Base-by-base conservation (phyloP, 768 basidiomycete genomes). In the Pulveroboletus frians region DNA sequence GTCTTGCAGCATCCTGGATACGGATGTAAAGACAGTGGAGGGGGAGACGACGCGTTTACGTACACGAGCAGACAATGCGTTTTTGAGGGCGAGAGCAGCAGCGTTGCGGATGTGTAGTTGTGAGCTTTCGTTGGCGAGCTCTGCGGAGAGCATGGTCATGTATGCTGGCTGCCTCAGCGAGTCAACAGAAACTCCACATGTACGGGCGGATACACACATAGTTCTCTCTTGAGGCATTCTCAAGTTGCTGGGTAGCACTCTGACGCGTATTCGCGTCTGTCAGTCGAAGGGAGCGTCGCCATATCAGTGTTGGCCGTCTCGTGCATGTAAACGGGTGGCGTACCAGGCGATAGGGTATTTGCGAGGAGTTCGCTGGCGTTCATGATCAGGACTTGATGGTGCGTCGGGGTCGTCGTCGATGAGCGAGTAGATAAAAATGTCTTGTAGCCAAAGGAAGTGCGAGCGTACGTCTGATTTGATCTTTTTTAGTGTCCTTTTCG, bases 11-110 rank as follows among this genome's bases (percentile, higher is more conserved):
- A 53, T 92, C 91, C 88, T 97, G 65, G 54, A 63, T 58, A 46
- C 31, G 39, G 46, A 47, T 49, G 57, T 62, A 52, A 62, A 58
- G 35, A 44, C 21, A 29, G 39, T 46, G 39, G 40, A n/a, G 17
- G 45, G 53, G 31, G 37, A 61, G 58, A 47, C 40, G 47, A 59
- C 52, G 56, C 59, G 52, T 60, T 55, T 60, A 73, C 90, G 70
- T 74, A 97, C 95, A 61, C 91, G 77, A 52, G 94, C 92, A 30
- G 85, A 80, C 50, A 99, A 71, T 52, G 92, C 81, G 69, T 99
- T 99, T 80, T 98, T 99, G 70, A 99, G 75, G 17, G 95, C 94
- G 44, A 99, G 77, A 66, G 92, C 93, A 20, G 96, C 94, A n/a
- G 95, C 93, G 64, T 90, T 95, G 57, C 96, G 79, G 45, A 94